Base-by-base conservation (phyloP, 2,329 filamentous ascomycete genomes). In the Fusarium decemcellulare region DNA sequence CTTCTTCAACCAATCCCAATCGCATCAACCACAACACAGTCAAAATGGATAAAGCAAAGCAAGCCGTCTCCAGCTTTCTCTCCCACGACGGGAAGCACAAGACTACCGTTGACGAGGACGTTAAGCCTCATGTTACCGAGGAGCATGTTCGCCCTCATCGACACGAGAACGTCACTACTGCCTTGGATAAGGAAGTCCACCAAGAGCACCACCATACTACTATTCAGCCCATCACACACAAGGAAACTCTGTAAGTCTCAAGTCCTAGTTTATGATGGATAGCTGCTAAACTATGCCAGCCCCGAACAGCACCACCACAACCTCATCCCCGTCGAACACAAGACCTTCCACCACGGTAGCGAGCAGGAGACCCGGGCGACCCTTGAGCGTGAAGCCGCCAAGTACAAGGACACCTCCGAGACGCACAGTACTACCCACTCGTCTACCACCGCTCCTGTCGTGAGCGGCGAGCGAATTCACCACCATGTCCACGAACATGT, bases 171-270 rank as follows among this genome's bases (percentile, higher is more conserved):
- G 72, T 88, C 10, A 84, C 82, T 18, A 90, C 87, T 2, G 91
- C 89, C 8, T 78, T 93, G 29, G 89, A 93, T 75, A 87, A 87
- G 70, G 91, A 93, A 72, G 82, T 92, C 5, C 90, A 93, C 75
- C 91, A 92, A 76, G 88, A 93, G 63, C 91, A 93, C 72, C 89
- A 92, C 77, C 90, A 93, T 77, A 91, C 89, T 48, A 89, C 88
- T 0, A 81, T 93, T 1, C 91, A 93, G 79, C 91, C 91, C 0
- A 80, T 93, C 27, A 46, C 70, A 12, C 62, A 67, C 15, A 73
- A 74, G 36, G 79, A 82, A 56, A 71, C 62, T 61, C 79, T 84
- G 67, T 87, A 87, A 73, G 83, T 83, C 2, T 6, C 4, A 10
- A 8, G 2, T 2, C n/a, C 15, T 9, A 0, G 5, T 5, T 16